Conservation (phyloP, 768 basidiomycete genomes). For the Leccinum fibrillosum region DNA sequence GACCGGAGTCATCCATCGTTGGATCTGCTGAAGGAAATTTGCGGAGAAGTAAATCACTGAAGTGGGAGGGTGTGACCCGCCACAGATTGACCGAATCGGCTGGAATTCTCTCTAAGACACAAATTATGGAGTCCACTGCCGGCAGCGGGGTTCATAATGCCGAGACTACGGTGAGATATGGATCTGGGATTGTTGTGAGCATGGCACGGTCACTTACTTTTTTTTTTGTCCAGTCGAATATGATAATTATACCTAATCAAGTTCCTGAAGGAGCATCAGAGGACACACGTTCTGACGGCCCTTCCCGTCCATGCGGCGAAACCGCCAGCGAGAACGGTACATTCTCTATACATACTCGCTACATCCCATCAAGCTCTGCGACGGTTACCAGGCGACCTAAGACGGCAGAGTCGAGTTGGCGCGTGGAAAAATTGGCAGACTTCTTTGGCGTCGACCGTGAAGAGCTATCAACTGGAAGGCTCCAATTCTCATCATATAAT, state of each 20-base stretch:
- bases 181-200: background rate
- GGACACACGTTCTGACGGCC: background rate
- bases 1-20: background rate
- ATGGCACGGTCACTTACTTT: slow-evolving; percentile 1
- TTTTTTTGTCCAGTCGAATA: background rate
- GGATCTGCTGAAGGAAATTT: slow-evolving; percentile 1
- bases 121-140: background rate
- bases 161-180: slow-evolving; percentile 6
- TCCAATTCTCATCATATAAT: background rate
- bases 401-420: slow-evolving; percentile 8
- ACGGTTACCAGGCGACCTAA: background rate
- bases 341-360: background rate
- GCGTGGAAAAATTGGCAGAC: slow-evolving; percentile 11
- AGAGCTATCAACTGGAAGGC: background rate
- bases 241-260: background rate
- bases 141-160: background rate
- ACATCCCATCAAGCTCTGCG: background rate
- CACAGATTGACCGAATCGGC: background rate
- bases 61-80: background rate
- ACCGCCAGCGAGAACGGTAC: background rate
- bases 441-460: slow-evolving; percentile 17
- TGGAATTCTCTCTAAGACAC: background rate
- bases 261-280: background rate
- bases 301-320: background rate
- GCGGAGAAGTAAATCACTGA: slow-evolving; percentile 32